Percentiles rank a stretch among this genome's conserved stretches.
These are phyloP conservation scores for Thecaphora thlaspeos DNA, from an alignment of 1,284 basidiomycete genomes.

Conservation along the genomic window DNA sequence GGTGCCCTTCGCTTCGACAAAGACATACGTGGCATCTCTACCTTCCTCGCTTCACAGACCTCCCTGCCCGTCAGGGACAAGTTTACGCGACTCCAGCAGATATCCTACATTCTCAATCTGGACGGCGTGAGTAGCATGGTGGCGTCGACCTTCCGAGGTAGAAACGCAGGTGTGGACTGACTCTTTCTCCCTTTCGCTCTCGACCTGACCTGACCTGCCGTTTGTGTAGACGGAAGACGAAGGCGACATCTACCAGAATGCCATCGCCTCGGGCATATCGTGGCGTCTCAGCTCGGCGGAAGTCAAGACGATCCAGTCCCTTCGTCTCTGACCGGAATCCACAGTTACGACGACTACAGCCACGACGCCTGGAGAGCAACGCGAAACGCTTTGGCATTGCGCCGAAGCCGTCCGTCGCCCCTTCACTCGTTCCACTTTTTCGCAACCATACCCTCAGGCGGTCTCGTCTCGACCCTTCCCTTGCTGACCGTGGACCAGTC, in stretches of 20 bases:
- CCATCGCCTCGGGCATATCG: constrained; percentile 32
- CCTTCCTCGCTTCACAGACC: constrained; percentile 80
- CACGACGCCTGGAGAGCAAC: too few species aligned
- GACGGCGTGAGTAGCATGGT: constrained; percentile 69
- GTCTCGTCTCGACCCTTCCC: constrained; percentile 19
- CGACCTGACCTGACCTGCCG: too few species aligned
- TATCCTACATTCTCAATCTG: constrained; percentile 85
- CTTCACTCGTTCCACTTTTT: constrained; percentile 31
- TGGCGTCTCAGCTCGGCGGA: constrained; percentile 49
- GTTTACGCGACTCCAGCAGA: constrained; percentile 86
- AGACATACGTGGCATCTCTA: constrained; percentile 79
- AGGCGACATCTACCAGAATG: constrained; percentile 42
- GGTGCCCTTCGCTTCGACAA: constrained; percentile 96
- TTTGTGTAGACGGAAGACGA: constrained; percentile 70
- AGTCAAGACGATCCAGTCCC: constrained; percentile 29
- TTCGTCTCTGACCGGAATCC: constrained; percentile 8
- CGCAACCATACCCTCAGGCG: constrained; percentile 54
- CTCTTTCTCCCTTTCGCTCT: neutral
- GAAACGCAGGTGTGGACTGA: too few species aligned
- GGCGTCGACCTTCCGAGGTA: too few species aligned
- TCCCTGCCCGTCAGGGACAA: constrained; percentile 80
- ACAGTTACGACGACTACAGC: too few species aligned
- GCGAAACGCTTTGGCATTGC: too few species aligned
- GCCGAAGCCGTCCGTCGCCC: too few species aligned
- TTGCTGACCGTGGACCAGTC: constrained; percentile 55